phyloP scores from a whole-genome alignment of 2,329 filamentous ascomycete genomes.

The Bipolaris victoriae region DNA sequence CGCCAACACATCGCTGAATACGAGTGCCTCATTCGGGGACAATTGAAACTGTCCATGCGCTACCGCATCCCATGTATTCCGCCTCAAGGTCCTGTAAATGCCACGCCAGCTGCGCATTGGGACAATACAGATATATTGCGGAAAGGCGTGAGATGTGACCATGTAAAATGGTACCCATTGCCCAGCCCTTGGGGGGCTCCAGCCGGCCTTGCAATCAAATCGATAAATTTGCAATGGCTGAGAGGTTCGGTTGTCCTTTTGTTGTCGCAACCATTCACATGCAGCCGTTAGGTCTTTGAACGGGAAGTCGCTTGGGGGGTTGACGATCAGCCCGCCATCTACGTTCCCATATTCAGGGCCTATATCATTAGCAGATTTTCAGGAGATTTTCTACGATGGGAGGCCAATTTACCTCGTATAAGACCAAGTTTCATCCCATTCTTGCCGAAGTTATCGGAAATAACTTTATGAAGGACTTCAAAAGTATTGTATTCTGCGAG shows the following conservation, averaged over 20 bases:
- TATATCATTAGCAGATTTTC: neutral
- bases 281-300: neutral
- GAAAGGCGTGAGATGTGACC: neutral
- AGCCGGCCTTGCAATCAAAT: neutral
- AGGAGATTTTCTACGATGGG: neutral
- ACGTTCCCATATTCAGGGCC: neutral
- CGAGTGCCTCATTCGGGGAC: neutral
- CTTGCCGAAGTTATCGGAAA: neutral
- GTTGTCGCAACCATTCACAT: neutral
- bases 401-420: neutral
- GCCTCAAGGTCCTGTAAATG: neutral
- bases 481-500: neutral
- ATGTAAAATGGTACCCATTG: neutral
- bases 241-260: neutral
- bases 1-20: neutral
- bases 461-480: neutral
- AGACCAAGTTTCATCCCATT: neutral
- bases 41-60: neutral
- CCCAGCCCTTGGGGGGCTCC: neutral
- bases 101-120: neutral
- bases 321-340: neutral
- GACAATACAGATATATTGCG: neutral
- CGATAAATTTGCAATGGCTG: neutral
- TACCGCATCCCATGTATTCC: too few relatives aligned
- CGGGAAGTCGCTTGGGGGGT: neutral